These are phyloP conservation scores for Curvularia lunata DNA, from an alignment of 2,329 filamentous ascomycete species.

Conservation along the genomic window DNA sequence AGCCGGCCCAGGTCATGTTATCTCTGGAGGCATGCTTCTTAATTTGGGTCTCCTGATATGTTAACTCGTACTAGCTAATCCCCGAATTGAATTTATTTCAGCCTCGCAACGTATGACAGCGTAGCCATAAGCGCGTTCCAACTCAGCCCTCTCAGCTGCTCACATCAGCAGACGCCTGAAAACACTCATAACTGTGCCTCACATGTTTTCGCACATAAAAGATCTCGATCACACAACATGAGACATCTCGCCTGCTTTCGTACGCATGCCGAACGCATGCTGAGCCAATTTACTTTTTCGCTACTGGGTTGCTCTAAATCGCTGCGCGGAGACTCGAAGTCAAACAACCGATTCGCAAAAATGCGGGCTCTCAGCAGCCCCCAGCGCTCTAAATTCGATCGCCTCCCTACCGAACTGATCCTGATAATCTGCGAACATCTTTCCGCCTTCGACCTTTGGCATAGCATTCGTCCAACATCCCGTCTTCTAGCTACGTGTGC, in stretches of 20 bases:
- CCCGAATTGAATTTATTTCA: neutral
- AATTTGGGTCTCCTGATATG: neutral
- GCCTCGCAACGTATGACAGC: neutral
- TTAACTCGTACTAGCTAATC: neutral
- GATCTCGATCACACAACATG: neutral
- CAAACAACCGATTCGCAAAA: neutral
- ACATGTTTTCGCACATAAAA: neutral
- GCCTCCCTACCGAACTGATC: constrained; percentile 12
- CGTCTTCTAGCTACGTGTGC: constrained; percentile 11
- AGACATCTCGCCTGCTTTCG: neutral
- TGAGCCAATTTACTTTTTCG: neutral
- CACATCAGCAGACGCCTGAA: neutral
- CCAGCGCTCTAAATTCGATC: neutral
- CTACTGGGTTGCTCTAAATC: neutral
- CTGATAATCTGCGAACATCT: constrained; percentile 10
- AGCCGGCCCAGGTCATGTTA: too few species aligned
- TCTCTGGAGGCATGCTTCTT: too few species aligned
- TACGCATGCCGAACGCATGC: neutral
- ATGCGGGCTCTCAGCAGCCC: neutral
- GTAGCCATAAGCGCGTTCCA: neutral
- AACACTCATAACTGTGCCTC: neutral
- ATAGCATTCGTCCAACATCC: constrained; percentile 7
- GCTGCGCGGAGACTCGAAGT: neutral
- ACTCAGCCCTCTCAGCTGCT: neutral
- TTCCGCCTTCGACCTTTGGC: constrained; percentile 10